Evolutionary conservation across 2,329 filamentous ascomycete genomes (phyloP).

Genomic region (Aspergillus sp.): DNA sequence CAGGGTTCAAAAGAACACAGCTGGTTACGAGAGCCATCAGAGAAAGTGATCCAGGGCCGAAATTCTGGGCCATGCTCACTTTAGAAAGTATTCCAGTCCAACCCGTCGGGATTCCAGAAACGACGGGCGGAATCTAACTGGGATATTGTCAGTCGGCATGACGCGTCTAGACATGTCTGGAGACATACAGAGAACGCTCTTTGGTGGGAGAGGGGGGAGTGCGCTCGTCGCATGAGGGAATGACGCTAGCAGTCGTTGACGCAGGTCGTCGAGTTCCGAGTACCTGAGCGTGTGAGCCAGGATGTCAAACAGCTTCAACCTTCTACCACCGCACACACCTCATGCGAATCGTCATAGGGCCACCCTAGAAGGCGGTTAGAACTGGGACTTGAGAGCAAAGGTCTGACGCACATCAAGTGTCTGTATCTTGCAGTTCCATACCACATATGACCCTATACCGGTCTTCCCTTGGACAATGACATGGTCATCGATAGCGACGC

Average conservation of each 20-base stretch:
- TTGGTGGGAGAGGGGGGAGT: constrained; percentile 84
- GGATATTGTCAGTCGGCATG: constrained; percentile 6
- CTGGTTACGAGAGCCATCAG: constrained; percentile 37
- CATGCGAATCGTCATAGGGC: constrained; percentile 51
- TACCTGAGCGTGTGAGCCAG: constrained; percentile 47
- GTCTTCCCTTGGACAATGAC: constrained; percentile 50
- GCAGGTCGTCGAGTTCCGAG: constrained; percentile 84
- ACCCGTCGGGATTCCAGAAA: constrained; percentile 78
- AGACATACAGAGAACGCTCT: constrained; percentile 71
- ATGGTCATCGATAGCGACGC: constrained; percentile 54
- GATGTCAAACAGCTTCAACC: background rate
- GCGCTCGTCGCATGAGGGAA: constrained; percentile 78
- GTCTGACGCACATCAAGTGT: constrained; percentile 61
- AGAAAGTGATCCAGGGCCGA: background rate
- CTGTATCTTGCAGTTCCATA: constrained; percentile 84
- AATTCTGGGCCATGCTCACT: constrained; percentile 48
- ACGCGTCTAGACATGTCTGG: background rate
- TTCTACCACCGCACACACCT: constrained; percentile 31
- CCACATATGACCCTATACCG: constrained; percentile 77
- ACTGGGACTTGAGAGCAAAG: background rate
- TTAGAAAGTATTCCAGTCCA: constrained; percentile 85
- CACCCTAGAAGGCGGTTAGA: constrained; percentile 35
- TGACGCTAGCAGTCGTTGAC: constrained; percentile 60
- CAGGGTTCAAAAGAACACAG: constrained; percentile 83
- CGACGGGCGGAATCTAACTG: constrained; percentile 61